These are phyloP conservation scores for Collybia sordida DNA, from an alignment of 768 basidiomycete genomes.

Conservation along the genomic window DNA sequence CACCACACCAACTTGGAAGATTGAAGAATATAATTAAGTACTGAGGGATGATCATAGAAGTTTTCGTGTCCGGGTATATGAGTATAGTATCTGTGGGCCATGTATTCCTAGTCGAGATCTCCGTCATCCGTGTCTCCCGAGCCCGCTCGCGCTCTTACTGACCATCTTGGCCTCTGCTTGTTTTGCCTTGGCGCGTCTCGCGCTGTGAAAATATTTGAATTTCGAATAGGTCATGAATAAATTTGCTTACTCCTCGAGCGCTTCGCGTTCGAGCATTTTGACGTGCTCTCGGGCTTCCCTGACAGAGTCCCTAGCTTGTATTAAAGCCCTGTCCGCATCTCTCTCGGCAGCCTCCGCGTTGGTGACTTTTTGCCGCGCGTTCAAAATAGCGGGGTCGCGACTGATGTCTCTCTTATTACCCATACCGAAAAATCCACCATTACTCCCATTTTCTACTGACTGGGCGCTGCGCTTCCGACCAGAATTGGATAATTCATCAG, in stretches of 20 bases:
- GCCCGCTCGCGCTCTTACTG: constrained; percentile 43
- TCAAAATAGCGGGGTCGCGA: constrained; percentile 43
- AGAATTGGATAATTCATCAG: not conserved
- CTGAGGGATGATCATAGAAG: no score
- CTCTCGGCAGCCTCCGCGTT: constrained; percentile 51
- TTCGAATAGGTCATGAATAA: not conserved
- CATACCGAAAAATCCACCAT: constrained; percentile 25
- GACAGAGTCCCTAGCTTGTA: constrained; percentile 43
- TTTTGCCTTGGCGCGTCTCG: constrained; percentile 50
- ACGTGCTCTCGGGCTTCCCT: constrained; percentile 49
- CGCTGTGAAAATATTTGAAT: constrained; percentile 27
- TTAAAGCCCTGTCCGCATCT: constrained; percentile 50
- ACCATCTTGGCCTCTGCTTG: constrained; percentile 51
- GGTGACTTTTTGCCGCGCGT: constrained; percentile 49
- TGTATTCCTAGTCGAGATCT: not conserved
- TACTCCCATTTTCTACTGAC: not conserved
- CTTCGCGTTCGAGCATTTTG: constrained; percentile 48
- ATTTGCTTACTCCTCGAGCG: constrained; percentile 46
- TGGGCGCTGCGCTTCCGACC: not conserved
- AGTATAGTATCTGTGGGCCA: not conserved
- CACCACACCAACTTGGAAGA: no score
- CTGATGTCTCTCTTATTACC: constrained; percentile 15
- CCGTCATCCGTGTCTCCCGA: constrained; percentile 41
- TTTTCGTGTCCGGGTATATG: not conserved
- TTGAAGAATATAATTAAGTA: no score